Conservation (phyloP, 1,139 yeast species). For the Arxiozyma telluris region DNA sequence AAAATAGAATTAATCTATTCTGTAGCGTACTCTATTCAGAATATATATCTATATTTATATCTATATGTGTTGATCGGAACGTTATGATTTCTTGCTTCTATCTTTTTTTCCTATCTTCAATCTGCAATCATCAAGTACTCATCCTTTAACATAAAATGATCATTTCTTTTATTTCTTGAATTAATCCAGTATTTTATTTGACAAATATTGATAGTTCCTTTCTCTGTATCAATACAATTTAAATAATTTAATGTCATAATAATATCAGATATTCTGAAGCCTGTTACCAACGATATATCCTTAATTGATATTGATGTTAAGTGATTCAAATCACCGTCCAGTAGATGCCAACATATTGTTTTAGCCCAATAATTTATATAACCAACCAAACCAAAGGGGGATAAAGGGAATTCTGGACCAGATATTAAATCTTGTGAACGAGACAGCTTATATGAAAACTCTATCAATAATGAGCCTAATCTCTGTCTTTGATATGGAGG, state of each 20-base stretch:
- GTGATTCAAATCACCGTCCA: conserved; percentile 33
- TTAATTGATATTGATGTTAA: conserved; percentile 37
- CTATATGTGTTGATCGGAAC: neutral
- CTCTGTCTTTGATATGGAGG: conserved; percentile 84
- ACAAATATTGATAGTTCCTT: conserved; percentile 1
- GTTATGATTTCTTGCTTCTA: neutral
- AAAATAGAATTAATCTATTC: too few relatives aligned
- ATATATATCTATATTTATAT: too few relatives aligned
- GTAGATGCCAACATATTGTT: conserved; percentile 36
- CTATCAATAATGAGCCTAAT: conserved; percentile 71
- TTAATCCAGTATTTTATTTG: neutral
- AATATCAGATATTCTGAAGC: conserved; percentile 64
- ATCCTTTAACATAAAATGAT: conserved; percentile 14
- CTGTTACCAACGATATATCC: conserved; percentile 50
- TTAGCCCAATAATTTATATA: conserved; percentile 75
- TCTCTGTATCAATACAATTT: conserved; percentile 37
- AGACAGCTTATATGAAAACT: conserved; percentile 72
- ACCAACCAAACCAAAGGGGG: conserved; percentile 67
- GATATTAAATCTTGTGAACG: conserved; percentile 48
- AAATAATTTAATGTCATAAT: conserved; percentile 54
- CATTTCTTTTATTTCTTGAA: neutral
- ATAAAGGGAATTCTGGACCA: conserved; percentile 88
- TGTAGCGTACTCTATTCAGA: neutral
- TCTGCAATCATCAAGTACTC: conserved; percentile 25
- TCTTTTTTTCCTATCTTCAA: conserved; percentile 4